Conservation (phyloP, 257 asterid species). For the Petrea volubilis region DNA sequence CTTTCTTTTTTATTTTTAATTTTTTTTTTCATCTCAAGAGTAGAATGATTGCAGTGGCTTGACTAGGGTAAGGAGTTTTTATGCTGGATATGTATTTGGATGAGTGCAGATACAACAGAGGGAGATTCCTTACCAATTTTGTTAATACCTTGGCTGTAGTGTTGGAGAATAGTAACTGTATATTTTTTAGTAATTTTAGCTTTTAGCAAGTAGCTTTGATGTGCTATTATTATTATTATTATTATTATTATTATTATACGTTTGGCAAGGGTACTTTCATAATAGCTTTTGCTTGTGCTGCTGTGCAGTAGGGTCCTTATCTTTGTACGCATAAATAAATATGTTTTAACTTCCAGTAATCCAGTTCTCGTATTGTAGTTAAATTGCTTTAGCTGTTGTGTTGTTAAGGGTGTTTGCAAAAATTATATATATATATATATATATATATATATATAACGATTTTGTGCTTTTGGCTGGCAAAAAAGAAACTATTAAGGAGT, state of each 20-base stretch:
- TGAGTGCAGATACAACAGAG: background rate
- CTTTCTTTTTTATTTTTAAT: background rate
- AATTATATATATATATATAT: too few species aligned
- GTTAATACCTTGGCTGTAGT: slow-evolving; percentile 21
- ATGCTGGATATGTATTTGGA: background rate
- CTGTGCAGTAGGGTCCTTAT: background rate
- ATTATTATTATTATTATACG: too few species aligned
- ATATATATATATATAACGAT: too few species aligned
- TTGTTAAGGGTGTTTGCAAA: too few species aligned
- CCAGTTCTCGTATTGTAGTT: too few species aligned
- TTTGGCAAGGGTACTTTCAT: background rate
- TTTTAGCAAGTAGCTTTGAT: background rate
- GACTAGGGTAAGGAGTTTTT: background rate
- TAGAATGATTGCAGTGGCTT: background rate
- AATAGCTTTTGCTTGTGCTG: background rate
- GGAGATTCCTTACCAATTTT: slow-evolving; percentile 19
- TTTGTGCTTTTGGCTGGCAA: too few species aligned
- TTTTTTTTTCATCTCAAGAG: too few species aligned
- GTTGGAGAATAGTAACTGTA: slow-evolving; percentile 13
- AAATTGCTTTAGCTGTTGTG: too few species aligned
- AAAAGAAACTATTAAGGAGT: too few species aligned
- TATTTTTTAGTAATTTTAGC: slow-evolving; percentile 18
- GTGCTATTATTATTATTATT: background rate
- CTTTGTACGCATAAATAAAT: background rate
- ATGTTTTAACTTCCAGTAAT: background rate